These are phyloP conservation scores for Prunus padus DNA, from an alignment of 306 rosid species.

Conservation along the genomic window DNA sequence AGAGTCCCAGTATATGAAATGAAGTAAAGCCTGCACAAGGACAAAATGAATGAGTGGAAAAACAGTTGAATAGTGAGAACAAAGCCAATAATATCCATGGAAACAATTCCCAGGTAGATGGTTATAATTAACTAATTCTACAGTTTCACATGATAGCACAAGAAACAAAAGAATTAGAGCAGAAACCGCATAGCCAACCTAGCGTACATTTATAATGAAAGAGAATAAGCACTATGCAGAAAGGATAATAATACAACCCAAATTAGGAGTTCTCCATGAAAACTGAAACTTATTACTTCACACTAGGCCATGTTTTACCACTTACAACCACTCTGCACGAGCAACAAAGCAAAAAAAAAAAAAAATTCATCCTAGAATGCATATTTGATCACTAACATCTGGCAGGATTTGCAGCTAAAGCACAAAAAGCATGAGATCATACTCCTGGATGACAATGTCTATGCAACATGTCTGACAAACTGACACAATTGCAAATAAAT, in stretches of 20 bases:
- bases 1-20: constrained; percentile 75
- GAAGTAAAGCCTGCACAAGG: constrained; percentile 68
- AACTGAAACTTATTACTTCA: not conserved
- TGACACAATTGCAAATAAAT: not conserved
- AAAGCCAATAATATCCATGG: not conserved
- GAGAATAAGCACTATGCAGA: not conserved
- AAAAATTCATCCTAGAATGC: not conserved
- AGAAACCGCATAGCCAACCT: not conserved
- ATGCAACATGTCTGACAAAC: not conserved
- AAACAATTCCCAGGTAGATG: not conserved
- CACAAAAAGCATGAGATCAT: not conserved
- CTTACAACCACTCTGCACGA: not conserved
- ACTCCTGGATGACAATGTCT: not conserved
- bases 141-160: not conserved
- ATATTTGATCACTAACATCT: not conserved
- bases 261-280: not conserved
- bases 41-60: constrained; percentile 9
- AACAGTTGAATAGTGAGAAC: not conserved
- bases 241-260: not conserved
- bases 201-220: not conserved
- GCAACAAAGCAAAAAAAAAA: not conserved
- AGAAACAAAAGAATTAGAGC: not conserved
- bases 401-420: not conserved
- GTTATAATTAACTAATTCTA: not conserved
- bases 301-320: not conserved